Conservation (phyloP, 306 rosid genomes). For the Quercus aquifolioides region DNA sequence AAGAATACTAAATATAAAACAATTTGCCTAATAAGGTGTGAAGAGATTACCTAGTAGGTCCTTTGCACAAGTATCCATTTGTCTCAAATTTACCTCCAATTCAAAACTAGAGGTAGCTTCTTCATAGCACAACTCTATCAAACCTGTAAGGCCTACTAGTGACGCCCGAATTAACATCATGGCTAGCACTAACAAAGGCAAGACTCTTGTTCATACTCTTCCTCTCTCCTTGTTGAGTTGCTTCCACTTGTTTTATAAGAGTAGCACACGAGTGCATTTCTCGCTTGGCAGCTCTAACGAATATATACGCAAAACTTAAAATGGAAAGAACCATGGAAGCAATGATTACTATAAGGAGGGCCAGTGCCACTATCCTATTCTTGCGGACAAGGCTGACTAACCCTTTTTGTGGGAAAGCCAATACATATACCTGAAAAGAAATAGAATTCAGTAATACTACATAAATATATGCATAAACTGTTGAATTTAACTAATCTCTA, state of each 20-base stretch:
- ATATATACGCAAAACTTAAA: constrained; percentile 24
- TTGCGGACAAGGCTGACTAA: constrained; percentile 11
- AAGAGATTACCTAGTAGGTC: constrained; percentile 60
- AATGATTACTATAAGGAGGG: constrained; percentile 32
- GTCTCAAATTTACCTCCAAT: constrained; percentile 45
- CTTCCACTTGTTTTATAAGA: constrained; percentile 65
- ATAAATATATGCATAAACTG: background rate
- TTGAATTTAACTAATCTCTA: background rate
- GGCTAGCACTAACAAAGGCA: constrained; percentile 69
- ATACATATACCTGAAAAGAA: constrained; percentile 52
- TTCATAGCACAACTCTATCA: constrained; percentile 46
- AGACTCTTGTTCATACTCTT: constrained; percentile 63
- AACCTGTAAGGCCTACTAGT: constrained; percentile 59
- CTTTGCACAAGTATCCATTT: constrained; percentile 53
- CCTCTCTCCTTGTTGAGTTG: constrained; percentile 71
- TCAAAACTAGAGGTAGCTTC: constrained; percentile 32
- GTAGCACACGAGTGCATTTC: constrained; percentile 58
- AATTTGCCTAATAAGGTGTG: background rate
- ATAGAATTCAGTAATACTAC: background rate
- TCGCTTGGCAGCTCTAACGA: constrained; percentile 27
- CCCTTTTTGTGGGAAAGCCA: constrained; percentile 35
- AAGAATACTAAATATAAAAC: background rate
- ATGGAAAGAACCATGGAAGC: constrained; percentile 19
- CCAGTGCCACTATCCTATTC: constrained; percentile 26
- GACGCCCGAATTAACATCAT: constrained; percentile 68